These are phyloP conservation scores for Monilinia polystroma DNA, from an alignment of 2,329 filamentous ascomycete species.

Conservation along the genomic window DNA sequence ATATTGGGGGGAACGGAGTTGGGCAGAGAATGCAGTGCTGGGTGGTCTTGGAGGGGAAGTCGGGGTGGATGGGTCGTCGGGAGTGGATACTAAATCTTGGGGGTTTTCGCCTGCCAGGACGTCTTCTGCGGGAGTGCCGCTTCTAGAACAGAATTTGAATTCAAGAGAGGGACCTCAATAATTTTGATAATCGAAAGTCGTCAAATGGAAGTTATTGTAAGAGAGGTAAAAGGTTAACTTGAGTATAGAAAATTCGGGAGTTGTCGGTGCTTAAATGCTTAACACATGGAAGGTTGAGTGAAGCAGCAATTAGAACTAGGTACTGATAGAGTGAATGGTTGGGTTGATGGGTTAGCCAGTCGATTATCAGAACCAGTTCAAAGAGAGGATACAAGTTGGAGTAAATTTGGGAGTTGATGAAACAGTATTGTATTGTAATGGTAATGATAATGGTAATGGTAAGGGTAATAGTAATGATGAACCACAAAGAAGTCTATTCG, in stretches of 20 bases:
- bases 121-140: slow-evolving; percentile 55
- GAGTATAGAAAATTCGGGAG: background rate
- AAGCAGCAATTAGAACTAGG: background rate
- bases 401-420: background rate
- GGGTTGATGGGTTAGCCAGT: background rate
- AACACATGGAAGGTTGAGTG: background rate
- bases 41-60: slow-evolving; percentile 51
- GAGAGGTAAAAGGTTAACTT: slow-evolving; percentile 2
- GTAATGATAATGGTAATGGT: background rate
- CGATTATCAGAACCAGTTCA: background rate
- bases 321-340: slow-evolving; percentile 1
- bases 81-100: slow-evolving; percentile 54
- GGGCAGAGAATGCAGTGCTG: slow-evolving; percentile 49
- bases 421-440: background rate
- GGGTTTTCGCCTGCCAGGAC: slow-evolving; percentile 72
- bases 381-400: background rate
- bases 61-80: slow-evolving; percentile 65
- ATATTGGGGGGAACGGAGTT: slow-evolving; percentile 33
- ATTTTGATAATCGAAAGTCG: background rate
- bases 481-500: slow-evolving; percentile 9
- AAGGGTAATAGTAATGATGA: background rate
- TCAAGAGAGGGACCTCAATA: slow-evolving; percentile 23
- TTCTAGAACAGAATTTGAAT: slow-evolving; percentile 24
- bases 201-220: slow-evolving; percentile 6
- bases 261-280: slow-evolving; percentile 6